Conservation (phyloP, 306 rosid species). For the Castanospermum australe region DNA sequence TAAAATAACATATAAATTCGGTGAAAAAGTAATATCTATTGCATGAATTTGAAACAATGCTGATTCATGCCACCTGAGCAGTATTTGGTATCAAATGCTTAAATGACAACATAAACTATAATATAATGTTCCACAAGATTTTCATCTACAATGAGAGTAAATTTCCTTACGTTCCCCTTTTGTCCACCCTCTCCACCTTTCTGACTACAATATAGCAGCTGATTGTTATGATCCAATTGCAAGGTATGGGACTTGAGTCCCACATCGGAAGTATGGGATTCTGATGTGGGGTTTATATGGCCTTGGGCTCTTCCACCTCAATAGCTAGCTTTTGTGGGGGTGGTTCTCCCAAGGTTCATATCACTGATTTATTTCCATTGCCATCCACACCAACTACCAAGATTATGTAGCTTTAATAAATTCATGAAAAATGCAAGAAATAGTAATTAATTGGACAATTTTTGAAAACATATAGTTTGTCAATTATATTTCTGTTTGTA, state of each 20-base stretch:
- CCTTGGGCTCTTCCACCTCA: too few relatives aligned
- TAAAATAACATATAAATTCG: neutral
- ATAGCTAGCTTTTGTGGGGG: too few relatives aligned
- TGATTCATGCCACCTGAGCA: neutral
- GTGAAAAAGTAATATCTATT: neutral
- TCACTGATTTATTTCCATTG: slow-evolving; percentile 1
- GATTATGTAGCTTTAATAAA: slow-evolving; percentile 1
- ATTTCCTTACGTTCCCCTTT: slow-evolving; percentile 7
- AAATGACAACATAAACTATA: neutral
- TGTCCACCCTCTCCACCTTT: neutral
- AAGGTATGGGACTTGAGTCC: too few relatives aligned
- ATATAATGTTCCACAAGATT: neutral
- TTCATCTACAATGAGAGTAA: neutral
- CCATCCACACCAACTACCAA: neutral
- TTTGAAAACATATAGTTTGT: neutral
- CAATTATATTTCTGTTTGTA: neutral
- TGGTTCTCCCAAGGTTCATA: too few relatives aligned
- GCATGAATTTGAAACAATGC: neutral
- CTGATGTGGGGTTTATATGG: too few relatives aligned
- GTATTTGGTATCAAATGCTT: slow-evolving; percentile 4
- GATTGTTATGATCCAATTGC: too few relatives aligned
- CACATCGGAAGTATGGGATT: too few relatives aligned
- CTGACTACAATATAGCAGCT: neutral
- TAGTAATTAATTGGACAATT: neutral
- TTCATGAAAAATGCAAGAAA: neutral